Conservation (phyloP, 1,139 yeast genomes). For the Debaryomyces robertsiae region DNA sequence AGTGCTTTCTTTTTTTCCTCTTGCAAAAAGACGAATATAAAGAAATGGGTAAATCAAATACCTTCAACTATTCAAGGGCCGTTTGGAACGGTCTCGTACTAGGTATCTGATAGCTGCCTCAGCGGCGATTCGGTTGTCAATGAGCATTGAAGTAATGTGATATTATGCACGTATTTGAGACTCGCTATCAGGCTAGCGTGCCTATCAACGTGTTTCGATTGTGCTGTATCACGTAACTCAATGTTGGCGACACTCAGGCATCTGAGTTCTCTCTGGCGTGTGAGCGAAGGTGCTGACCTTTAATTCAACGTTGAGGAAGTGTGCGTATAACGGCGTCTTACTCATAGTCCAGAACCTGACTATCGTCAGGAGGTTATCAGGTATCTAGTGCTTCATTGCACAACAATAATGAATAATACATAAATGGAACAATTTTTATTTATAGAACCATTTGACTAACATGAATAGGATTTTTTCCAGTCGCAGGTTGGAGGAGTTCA, state of each 20-base stretch:
- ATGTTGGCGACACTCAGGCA: no score
- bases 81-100: slow-evolving; percentile 6
- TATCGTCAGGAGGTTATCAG: slow-evolving; percentile 1
- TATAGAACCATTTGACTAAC: slow-evolving; percentile 11
- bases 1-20: slow-evolving; percentile 11
- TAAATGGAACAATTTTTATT: slow-evolving; percentile 1
- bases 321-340: no score
- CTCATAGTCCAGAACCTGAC: no score
- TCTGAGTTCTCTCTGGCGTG: no score
- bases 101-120: slow-evolving; percentile 6
- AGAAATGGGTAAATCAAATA: slow-evolving; percentile 6
- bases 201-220: background rate
- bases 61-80: slow-evolving; percentile 2
- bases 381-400: slow-evolving; percentile 3
- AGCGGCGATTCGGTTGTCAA: background rate
- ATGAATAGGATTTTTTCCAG: slow-evolving; percentile 78
- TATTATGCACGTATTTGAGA: background rate
- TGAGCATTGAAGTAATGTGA: background rate
- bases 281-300: no score
- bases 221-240: background rate
- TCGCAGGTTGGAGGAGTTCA: slow-evolving; percentile 86
- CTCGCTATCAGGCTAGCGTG: no score
- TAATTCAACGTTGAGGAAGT: no score
- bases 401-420: slow-evolving; percentile 8
- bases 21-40: slow-evolving; percentile 5